phyloP scores from a whole-genome alignment of 352 stramenopile species.

The Thalassiosira hispida region DNA sequence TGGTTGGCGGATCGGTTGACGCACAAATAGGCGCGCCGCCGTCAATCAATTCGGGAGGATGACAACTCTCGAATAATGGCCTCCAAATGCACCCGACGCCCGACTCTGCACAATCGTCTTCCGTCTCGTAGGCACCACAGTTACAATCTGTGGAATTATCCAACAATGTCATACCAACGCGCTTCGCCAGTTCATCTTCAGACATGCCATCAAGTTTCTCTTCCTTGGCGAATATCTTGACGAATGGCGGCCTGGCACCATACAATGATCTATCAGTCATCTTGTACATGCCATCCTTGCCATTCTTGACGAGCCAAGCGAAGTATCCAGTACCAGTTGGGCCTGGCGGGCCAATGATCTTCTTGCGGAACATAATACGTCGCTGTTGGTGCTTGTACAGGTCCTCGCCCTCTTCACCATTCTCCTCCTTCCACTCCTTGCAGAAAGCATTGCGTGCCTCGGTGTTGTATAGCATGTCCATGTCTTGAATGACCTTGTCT shows the following conservation, averaged over 20 bases:
- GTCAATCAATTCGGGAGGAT: conserved; percentile 68
- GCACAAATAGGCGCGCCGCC: conserved; percentile 60
- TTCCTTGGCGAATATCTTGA: conserved; percentile 69
- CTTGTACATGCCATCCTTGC: conserved; percentile 68
- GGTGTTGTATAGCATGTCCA: conserved; percentile 71
- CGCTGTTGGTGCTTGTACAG: conserved; percentile 63
- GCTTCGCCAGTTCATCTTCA: conserved; percentile 54
- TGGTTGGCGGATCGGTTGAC: conserved; percentile 53
- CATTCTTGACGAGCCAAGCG: conserved; percentile 49
- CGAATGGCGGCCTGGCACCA: conserved; percentile 54
- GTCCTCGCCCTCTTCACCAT: conserved; percentile 64
- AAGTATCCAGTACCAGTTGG: conserved; percentile 62
- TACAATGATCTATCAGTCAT: conserved; percentile 66
- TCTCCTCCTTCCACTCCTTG: conserved; percentile 62
- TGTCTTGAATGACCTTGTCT: conserved; percentile 53
- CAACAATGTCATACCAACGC: conserved; percentile 50
- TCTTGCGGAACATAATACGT: conserved; percentile 55
- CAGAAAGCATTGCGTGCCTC: conserved; percentile 59
- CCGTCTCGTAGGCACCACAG: conserved; percentile 54
- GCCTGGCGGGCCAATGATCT: conserved; percentile 63
- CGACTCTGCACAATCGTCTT: conserved; percentile 56
- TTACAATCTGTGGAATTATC: conserved; percentile 68
- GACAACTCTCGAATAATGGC: conserved; percentile 64
- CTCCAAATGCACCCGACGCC: conserved; percentile 61
- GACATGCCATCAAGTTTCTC: conserved; percentile 71